Conservation (phyloP, 768 basidiomycete species). For the Termitomyces heimii region DNA sequence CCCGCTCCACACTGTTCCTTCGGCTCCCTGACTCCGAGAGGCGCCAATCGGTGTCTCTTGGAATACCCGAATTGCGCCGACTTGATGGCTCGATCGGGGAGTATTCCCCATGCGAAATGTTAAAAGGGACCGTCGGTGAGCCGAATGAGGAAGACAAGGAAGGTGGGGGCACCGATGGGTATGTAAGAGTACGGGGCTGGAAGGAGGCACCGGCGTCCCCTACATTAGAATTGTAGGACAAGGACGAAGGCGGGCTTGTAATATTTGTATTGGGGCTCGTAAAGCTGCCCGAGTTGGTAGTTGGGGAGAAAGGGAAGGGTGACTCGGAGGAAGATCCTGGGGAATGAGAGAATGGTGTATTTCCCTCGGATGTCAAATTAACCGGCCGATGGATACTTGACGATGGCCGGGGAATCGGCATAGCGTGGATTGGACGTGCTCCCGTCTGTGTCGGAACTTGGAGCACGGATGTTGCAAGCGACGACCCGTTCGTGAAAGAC, state of each 20-base stretch:
- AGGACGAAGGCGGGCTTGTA: constrained; percentile 71
- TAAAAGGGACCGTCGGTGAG: constrained; percentile 50
- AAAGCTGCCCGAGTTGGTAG: constrained; percentile 47
- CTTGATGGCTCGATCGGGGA: constrained; percentile 50
- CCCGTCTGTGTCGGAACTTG: constrained; percentile 23
- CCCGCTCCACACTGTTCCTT: constrained; percentile 55
- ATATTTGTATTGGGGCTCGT: constrained; percentile 55
- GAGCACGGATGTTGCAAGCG: constrained; percentile 41
- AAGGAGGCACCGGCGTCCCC: constrained; percentile 21
- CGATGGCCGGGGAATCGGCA: constrained; percentile 72
- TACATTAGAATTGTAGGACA: constrained; percentile 41
- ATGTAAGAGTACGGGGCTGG: constrained; percentile 46
- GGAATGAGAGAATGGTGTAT: constrained; percentile 60
- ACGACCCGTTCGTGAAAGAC: constrained; percentile 32
- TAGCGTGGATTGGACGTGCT: constrained; percentile 40
- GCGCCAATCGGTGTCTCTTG: constrained; percentile 29
- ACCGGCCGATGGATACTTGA: constrained; percentile 56
- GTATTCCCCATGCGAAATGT: constrained; percentile 41
- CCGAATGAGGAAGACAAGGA: constrained; percentile 77
- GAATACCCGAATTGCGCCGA: constrained; percentile 42
- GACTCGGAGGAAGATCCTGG: constrained; percentile 59
- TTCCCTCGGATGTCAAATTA: constrained; percentile 42
- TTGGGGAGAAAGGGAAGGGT: constrained; percentile 62
- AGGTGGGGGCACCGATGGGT: constrained; percentile 81
- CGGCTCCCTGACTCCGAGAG: constrained; percentile 36